Evolutionary conservation across 192 early-diverging fungal species (phyloP).

Genomic region (Ambispora gerdemannii): DNA sequence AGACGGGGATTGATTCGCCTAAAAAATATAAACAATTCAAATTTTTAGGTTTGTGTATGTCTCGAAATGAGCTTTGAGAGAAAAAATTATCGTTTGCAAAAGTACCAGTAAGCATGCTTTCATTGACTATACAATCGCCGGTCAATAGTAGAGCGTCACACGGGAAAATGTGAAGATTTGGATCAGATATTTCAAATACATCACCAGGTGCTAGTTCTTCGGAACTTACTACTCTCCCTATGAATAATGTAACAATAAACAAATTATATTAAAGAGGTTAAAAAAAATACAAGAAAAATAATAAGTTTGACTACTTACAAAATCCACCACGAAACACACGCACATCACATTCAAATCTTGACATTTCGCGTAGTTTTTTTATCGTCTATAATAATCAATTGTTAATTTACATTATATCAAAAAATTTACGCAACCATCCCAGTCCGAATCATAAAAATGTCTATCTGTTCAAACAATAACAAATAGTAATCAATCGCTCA

Average conservation of each 20-base stretch:
- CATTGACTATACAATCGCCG: constrained; percentile 97
- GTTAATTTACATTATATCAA: not conserved
- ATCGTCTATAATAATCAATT: constrained; percentile 52
- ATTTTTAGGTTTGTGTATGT: too few relatives aligned
- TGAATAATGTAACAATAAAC: not conserved
- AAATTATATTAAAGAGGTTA: not conserved
- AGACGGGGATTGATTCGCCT: constrained; percentile 94
- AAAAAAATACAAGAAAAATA: too few relatives aligned
- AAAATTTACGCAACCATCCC: constrained; percentile 18
- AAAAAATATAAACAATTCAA: not conserved
- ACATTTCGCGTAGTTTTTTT: constrained; percentile 76
- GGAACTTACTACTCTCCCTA: constrained; percentile 48
- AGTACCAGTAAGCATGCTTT: constrained; percentile 87
- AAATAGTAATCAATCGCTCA: constrained; percentile 31
- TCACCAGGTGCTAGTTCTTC: constrained; percentile 97
- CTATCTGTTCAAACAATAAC: too few relatives aligned
- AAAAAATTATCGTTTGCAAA: too few relatives aligned
- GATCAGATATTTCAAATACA: constrained; percentile 75
- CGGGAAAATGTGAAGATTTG: constrained; percentile 66
- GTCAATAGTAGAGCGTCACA: constrained; percentile 91
- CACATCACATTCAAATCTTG: constrained; percentile 80
- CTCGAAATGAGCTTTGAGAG: too few relatives aligned
- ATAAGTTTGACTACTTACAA: constrained; percentile 55
- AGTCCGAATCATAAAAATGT: constrained; percentile 30
- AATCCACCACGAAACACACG: constrained; percentile 63